Conservation (phyloP, 306 rosid genomes). For the Casuarina glauca region DNA sequence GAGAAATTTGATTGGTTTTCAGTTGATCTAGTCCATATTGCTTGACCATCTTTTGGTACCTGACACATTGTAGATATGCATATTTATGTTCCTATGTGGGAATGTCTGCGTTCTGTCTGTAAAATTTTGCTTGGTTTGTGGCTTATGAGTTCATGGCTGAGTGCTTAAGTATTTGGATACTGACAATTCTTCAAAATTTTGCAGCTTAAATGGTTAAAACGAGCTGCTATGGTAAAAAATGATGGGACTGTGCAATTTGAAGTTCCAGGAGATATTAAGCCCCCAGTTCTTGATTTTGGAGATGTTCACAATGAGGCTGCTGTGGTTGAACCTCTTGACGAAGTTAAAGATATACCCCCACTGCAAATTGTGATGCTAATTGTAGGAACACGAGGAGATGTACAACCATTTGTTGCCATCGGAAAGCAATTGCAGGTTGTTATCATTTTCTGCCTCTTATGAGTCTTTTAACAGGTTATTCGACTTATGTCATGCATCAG, state of each 20-base stretch:
- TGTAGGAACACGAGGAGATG: constrained; percentile 95
- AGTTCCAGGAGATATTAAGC: constrained; percentile 56
- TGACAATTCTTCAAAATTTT: constrained; percentile 26
- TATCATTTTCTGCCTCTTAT: constrained; percentile 14
- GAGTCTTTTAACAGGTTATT: not conserved
- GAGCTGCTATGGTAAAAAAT: constrained; percentile 48
- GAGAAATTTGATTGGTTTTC: too few species aligned
- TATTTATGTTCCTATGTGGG: not conserved
- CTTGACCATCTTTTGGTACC: not conserved
- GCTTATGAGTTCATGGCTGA: not conserved
- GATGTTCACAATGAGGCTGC: constrained; percentile 16
- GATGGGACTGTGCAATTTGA: constrained; percentile 76
- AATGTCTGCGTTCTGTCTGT: not conserved
- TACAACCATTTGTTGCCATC: constrained; percentile 92
- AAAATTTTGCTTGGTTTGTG: not conserved
- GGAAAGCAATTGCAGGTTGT: constrained; percentile 86
- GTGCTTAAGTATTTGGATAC: not conserved
- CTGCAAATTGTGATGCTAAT: constrained; percentile 89
- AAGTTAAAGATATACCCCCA: constrained; percentile 45
- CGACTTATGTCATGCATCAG: not conserved
- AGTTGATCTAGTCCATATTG: not conserved
- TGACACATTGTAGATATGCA: not conserved
- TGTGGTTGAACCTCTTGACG: constrained; percentile 32
- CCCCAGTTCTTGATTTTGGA: constrained; percentile 35
- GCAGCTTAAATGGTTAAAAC: constrained; percentile 62